These are phyloP conservation scores for Selenicereus undatus DNA, from an alignment of 148 eudicot species.

Conservation along the genomic window DNA sequence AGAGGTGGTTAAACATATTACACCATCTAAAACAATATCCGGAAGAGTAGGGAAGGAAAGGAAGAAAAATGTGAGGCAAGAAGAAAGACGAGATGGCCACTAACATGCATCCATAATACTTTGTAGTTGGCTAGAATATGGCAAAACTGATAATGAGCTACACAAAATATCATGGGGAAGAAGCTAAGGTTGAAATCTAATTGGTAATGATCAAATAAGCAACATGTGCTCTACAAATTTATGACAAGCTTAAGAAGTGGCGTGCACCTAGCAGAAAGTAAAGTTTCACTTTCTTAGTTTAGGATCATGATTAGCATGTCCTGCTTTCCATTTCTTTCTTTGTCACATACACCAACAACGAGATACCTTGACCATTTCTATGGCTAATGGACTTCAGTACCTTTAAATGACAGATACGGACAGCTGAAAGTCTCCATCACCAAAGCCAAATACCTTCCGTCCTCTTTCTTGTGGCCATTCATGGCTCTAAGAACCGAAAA, in stretches of 20 bases:
- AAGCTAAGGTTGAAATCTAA: background rate
- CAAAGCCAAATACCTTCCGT: constrained; percentile 29
- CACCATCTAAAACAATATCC: background rate
- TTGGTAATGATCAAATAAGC: background rate
- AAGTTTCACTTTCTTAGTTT: background rate
- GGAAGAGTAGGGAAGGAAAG: background rate
- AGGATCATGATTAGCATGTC: background rate
- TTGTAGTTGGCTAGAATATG: too few species aligned
- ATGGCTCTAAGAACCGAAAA: constrained; percentile 55
- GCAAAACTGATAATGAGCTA: too few species aligned
- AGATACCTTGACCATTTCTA: background rate
- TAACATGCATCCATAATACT: too few species aligned
- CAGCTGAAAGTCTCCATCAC: constrained; percentile 46
- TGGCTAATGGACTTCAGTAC: constrained; percentile 28
- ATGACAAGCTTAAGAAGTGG: background rate
- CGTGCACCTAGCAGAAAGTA: background rate
- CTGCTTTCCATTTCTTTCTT: background rate
- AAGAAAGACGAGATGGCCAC: background rate
- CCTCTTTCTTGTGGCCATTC: constrained; percentile 43
- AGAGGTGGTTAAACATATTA: constrained; percentile 2
- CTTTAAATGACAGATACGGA: constrained; percentile 75
- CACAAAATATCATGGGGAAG: background rate
- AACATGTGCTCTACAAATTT: background rate
- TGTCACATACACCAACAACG: background rate
- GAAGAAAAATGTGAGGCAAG: background rate